phyloP scores from a whole-genome alignment of 2,329 filamentous ascomycete species.

The Nakataea oryzae region DNA sequence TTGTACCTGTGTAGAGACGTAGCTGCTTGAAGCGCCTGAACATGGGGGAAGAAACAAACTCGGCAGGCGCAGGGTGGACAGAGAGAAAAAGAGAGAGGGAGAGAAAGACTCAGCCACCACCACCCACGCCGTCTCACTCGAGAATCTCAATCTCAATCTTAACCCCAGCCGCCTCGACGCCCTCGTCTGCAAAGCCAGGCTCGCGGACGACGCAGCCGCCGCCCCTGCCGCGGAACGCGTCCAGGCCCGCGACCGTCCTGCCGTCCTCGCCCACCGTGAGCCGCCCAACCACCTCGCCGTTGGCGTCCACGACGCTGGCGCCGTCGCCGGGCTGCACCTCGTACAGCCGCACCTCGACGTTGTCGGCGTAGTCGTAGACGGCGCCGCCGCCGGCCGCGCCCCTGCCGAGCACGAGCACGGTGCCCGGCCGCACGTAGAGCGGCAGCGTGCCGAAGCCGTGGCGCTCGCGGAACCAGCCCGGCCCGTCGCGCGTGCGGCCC shows the following conservation, averaged over 20 bases:
- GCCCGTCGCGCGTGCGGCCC: conserved; percentile 35
- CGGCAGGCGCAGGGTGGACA: no score
- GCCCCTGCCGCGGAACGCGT: not conserved
- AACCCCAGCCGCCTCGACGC: not conserved
- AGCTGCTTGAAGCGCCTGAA: no score
- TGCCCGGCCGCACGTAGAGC: conserved; percentile 35
- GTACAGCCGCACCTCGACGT: conserved; percentile 3
- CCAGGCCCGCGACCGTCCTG: not conserved
- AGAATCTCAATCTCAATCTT: conserved; percentile 1
- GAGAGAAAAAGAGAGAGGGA: no score
- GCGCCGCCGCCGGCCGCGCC: not conserved
- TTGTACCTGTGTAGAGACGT: no score
- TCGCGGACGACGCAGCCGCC: not conserved
- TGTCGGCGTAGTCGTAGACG: not conserved
- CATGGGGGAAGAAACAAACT: no score
- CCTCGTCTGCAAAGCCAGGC: not conserved
- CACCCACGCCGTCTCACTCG: not conserved
- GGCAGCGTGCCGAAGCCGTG: conserved; percentile 49
- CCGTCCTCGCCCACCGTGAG: conserved; percentile 1
- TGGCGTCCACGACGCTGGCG: not conserved
- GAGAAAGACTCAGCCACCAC: no score
- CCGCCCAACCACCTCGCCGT: not conserved
- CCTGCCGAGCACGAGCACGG: not conserved
- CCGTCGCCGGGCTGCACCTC: not conserved
- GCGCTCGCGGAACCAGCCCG: conserved; percentile 49